Base-by-base conservation (phyloP, 179 eudicot species). In the Patellifolia procumbens region DNA sequence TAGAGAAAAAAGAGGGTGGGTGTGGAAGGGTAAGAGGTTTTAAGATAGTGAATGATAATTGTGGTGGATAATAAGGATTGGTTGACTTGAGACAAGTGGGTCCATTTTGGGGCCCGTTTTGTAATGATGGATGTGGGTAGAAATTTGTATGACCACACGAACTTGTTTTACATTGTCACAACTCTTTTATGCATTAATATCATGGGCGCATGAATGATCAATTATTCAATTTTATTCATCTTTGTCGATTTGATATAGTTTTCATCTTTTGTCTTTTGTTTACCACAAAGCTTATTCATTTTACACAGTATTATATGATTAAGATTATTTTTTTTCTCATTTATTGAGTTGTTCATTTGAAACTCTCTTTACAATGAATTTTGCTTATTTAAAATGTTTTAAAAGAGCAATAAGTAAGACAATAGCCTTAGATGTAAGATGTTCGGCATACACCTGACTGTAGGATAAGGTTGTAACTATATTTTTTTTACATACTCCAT, bases 81-180 rank as follows among this genome's bases (percentile, higher is more conserved):
- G 81, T 78, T 79, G 82, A 75, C 82, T 68, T 61, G n/a, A 46
- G 22, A 29, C 4, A 20, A 37, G 63, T 76, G 61, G 74, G 79
- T 1, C 49, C 49, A 5, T 29, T 7, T 28, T 26, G 24, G 31
- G 70, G 4, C 19, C 32, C 12, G 15, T 11, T 22, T 65, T 22
- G 22, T 45, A 20, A 29, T n/a, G 28, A 49, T 69, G 34, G 19
- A 43, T 42, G 53, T 43, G 71, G 52, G 34, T 67, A 4, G 6
- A 28, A 28, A 1, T 46, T 48, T 29, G n/a, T 26, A 11, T 24
- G 53, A 67, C 71, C 52, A 67, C 71, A 34, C 11, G 3, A 29
- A 59, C 19, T n/a, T 16, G 5, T 20, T 55, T n/a, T 24, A 55
- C 26, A 11, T 2, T 17, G 42, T 16, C 10, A 62, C 2, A 24